Conservation (phyloP, 257 asterid species). For the Eucommia ulmoides region DNA sequence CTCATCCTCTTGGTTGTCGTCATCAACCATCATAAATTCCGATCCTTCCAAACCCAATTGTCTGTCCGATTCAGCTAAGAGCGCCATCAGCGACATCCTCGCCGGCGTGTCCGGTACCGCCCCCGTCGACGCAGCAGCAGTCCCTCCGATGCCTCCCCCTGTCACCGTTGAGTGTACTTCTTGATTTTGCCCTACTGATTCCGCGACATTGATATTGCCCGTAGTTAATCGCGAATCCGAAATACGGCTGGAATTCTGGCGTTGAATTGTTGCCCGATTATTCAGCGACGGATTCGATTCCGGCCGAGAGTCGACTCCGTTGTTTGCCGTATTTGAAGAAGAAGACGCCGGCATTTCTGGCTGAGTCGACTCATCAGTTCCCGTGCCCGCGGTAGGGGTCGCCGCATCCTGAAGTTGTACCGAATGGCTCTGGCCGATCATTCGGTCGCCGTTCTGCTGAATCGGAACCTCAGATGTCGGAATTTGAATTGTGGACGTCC, state of each 20-base stretch:
- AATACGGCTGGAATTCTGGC: too few relatives aligned
- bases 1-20: slow-evolving; percentile 34
- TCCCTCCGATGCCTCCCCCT: slow-evolving; percentile 1
- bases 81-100: slow-evolving; percentile 55
- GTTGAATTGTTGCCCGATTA: slow-evolving; percentile 2
- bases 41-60: slow-evolving; percentile 42
- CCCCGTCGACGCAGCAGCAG: neutral
- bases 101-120: slow-evolving; percentile 9
- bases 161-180: neutral
- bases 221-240: too few relatives aligned
- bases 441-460: slow-evolving; percentile 13
- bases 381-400: slow-evolving; percentile 6
- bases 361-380: slow-evolving; percentile 1
- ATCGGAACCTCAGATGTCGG: slow-evolving; percentile 63
- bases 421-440: slow-evolving; percentile 28
- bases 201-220: too few relatives aligned
- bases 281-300: neutral
- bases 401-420: slow-evolving; percentile 12
- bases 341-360: slow-evolving; percentile 14
- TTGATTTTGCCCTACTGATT: neutral
- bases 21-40: slow-evolving; percentile 34
- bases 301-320: neutral
- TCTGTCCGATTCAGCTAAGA: slow-evolving; percentile 54
- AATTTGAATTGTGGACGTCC: slow-evolving; percentile 41
- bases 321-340: neutral